Conservation (phyloP, 768 basidiomycete species). For the Rossbeevera mucosa region DNA sequence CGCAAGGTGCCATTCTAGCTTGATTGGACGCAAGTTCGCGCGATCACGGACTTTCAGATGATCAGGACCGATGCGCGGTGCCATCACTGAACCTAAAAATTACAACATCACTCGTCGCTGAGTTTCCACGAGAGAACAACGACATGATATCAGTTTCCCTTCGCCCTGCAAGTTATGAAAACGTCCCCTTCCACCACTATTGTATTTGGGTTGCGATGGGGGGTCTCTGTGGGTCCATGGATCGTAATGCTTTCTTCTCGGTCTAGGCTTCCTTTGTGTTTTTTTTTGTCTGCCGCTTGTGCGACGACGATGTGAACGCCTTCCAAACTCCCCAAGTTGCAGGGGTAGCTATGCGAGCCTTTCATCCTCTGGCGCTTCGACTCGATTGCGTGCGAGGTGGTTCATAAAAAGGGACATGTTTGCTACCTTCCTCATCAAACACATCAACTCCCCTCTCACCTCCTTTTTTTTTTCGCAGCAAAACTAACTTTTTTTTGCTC, state of each 20-base stretch:
- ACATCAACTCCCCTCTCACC: background rate
- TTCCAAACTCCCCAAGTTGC: background rate
- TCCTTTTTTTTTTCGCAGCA: background rate
- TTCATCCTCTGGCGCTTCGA: background rate
- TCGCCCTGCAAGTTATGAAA: background rate
- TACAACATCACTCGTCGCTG: too few species aligned
- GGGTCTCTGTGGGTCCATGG: slow-evolving; percentile 22
- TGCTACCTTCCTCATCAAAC: too few species aligned
- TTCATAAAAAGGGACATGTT: too few species aligned
- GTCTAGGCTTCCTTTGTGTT: slow-evolving; percentile 1
- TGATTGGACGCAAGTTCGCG: background rate
- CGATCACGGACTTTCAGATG: background rate
- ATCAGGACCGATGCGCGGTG: background rate
- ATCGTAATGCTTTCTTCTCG: background rate
- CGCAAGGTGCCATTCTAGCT: background rate
- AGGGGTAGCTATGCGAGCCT: slow-evolving; percentile 1
- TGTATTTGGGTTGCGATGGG: slow-evolving; percentile 18
- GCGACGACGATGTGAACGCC: slow-evolving; percentile 13
- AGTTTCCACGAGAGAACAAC: slow-evolving; percentile 2
- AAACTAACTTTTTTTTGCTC: background rate
- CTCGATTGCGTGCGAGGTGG: background rate
- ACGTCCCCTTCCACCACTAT: slow-evolving; percentile 2
- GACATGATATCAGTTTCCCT: background rate
- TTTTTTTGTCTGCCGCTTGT: slow-evolving; percentile 12
- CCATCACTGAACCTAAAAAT: background rate